Conservation (phyloP, 352 stramenopile species). For the Globisporangium perplexum region DNA sequence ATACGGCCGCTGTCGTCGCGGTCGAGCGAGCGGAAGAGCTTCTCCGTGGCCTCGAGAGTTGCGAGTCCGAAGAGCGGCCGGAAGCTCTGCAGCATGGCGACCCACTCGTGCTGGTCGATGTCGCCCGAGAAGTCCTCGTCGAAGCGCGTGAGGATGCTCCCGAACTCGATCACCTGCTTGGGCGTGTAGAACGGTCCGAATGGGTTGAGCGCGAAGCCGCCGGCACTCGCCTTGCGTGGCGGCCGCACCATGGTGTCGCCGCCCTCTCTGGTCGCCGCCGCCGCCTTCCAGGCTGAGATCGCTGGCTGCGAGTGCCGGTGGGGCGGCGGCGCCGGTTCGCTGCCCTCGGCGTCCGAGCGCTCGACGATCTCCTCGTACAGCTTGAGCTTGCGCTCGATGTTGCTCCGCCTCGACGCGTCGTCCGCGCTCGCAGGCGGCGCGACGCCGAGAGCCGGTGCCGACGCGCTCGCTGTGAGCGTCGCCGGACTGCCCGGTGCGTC, state of each 20-base stretch:
- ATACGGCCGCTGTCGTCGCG: conserved; percentile 45
- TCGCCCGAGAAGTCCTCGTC: conserved; percentile 55
- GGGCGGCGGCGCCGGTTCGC: too few relatives aligned
- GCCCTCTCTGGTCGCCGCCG: too few relatives aligned
- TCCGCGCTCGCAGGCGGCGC: neutral
- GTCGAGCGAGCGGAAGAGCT: conserved; percentile 45
- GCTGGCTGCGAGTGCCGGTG: conserved; percentile 9
- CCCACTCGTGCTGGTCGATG: conserved; percentile 51
- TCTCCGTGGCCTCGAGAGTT: conserved; percentile 25
- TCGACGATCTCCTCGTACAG: conserved; percentile 39
- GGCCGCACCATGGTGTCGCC: neutral
- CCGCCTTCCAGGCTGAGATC: conserved; percentile 6
- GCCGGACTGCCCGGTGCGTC: neutral
- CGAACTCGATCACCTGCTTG: conserved; percentile 57
- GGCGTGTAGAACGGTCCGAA: conserved; percentile 55
- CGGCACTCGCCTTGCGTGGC: neutral
- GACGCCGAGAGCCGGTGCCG: conserved; percentile 12
- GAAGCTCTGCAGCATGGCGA: conserved; percentile 34
- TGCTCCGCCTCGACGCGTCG: conserved; percentile 20
- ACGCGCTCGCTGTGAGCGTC: conserved; percentile 14
- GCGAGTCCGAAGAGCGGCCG: conserved; percentile 13
- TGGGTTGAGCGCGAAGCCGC: conserved; percentile 18
- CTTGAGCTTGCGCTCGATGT: conserved; percentile 57
- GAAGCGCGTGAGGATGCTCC: conserved; percentile 33
- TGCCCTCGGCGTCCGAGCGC: neutral